Conservation (phyloP, 495 filamentous ascomycete genomes). For the Jackrogersella multiformis region DNA sequence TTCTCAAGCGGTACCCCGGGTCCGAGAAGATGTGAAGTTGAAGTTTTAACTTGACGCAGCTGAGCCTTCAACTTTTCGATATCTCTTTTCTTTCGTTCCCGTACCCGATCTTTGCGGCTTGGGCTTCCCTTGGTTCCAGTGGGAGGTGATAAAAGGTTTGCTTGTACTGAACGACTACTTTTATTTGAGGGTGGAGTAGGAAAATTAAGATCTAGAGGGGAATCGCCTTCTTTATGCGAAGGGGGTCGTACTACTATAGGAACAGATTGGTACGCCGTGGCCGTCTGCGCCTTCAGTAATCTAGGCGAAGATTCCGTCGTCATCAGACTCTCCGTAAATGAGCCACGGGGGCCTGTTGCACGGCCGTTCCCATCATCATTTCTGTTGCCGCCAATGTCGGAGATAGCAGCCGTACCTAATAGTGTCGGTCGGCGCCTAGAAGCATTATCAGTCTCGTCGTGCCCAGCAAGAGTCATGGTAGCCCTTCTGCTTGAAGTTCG, state of each 20-base stretch:
- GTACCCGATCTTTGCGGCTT: conserved; percentile 38
- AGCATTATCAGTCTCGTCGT: background rate
- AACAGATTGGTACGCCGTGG: conserved; percentile 38
- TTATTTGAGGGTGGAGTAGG: conserved; percentile 23
- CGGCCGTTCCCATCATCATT: background rate
- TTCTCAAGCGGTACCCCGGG: background rate
- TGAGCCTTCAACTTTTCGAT: conserved; percentile 33
- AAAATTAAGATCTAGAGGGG: conserved; percentile 37
- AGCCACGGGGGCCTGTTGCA: conserved; percentile 13
- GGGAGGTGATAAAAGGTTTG: conserved; percentile 15
- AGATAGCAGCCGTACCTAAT: background rate
- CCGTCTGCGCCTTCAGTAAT: conserved; percentile 40
- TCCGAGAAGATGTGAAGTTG: conserved; percentile 11
- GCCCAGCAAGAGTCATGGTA: background rate
- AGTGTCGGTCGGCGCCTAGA: background rate
- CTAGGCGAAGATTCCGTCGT: conserved; percentile 40
- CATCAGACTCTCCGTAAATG: conserved; percentile 41
- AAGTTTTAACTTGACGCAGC: conserved; percentile 9
- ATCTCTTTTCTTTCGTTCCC: conserved; percentile 44
- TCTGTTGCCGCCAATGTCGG: too few species aligned
- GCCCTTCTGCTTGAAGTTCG: conserved; percentile 41
- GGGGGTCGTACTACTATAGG: conserved; percentile 40
- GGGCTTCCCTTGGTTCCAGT: conserved; percentile 1
- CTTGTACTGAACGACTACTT: conserved; percentile 11
- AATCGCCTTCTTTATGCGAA: conserved; percentile 17